Evolutionary conservation across 2,329 filamentous ascomycete species (phyloP).

Genomic region (Paracorniculantispora psalliotae): DNA sequence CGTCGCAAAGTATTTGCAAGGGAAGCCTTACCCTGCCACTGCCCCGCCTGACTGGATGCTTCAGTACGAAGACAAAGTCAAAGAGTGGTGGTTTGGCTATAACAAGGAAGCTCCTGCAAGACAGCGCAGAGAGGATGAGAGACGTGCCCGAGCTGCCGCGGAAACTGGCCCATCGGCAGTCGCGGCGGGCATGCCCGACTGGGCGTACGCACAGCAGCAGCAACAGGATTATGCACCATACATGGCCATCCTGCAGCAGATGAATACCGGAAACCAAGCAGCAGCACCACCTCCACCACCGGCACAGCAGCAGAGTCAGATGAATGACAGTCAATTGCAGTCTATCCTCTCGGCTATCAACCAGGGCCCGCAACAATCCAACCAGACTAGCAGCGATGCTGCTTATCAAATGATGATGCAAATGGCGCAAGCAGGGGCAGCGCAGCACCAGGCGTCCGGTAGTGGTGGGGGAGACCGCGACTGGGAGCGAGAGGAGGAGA

Average conservation of each 20-base stretch:
- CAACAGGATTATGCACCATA: slow-evolving; percentile 38
- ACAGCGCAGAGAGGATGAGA: slow-evolving; percentile 35
- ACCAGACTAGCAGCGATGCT: slow-evolving; percentile 17
- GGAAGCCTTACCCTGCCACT: slow-evolving; percentile 44
- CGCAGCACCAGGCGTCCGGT: slow-evolving; percentile 27
- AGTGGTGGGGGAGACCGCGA: slow-evolving; percentile 22
- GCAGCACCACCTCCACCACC: slow-evolving; percentile 20
- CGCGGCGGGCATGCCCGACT: slow-evolving; percentile 36
- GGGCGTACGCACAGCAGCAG: slow-evolving; percentile 37
- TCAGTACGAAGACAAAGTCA: slow-evolving; percentile 40
- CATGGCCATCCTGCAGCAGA: slow-evolving; percentile 37
- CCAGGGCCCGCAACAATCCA: slow-evolving; percentile 27
- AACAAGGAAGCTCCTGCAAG: slow-evolving; percentile 34
- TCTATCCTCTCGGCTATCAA: slow-evolving; percentile 40
- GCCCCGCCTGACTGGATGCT: slow-evolving; percentile 50
- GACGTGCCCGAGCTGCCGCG: slow-evolving; percentile 30
- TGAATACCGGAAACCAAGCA: slow-evolving; percentile 27
- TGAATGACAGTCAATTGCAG: slow-evolving; percentile 36
- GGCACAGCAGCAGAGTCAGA: slow-evolving; percentile 23
- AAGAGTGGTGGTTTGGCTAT: slow-evolving; percentile 50
- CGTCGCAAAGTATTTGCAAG: slow-evolving; percentile 36
- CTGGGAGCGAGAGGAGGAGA: slow-evolving; percentile 21
- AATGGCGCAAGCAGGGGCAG: slow-evolving; percentile 34
- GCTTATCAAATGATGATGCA: slow-evolving; percentile 34
- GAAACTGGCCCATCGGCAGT: slow-evolving; percentile 25